These are phyloP conservation scores for Tagetes patula DNA, from an alignment of 129 eudicot species.

Conservation along the genomic window DNA sequence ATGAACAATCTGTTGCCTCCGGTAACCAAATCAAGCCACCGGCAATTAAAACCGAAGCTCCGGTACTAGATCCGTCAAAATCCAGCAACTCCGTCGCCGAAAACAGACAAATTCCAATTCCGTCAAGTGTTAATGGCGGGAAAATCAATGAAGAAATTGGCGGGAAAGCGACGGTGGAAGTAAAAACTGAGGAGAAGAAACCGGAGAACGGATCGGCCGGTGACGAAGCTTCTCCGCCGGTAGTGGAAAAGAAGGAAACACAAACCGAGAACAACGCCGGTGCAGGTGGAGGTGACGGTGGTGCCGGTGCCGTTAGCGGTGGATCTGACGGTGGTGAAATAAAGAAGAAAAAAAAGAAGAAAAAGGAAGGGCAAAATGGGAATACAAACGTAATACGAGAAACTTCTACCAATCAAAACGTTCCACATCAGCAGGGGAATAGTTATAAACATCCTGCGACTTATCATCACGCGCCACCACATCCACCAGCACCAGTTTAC, in stretches of 20 bases:
- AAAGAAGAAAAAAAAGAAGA: background rate
- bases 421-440: constrained; percentile 43
- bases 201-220: constrained; percentile 37
- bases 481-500: constrained; percentile 38
- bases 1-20: constrained; percentile 1
- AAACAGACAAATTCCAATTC: background rate
- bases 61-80: constrained; percentile 17
- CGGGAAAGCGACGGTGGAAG: constrained; percentile 25
- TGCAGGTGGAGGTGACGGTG: constrained; percentile 12
- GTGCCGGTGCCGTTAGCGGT: constrained; percentile 19
- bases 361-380: constrained; percentile 30
- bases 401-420: constrained; percentile 28
- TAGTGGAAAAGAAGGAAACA: constrained; percentile 25
- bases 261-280: constrained; percentile 6
- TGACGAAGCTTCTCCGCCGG: constrained; percentile 22
- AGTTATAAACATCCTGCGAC: constrained; percentile 33
- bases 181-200: constrained; percentile 43
- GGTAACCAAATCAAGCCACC: constrained; percentile 24
- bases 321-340: constrained; percentile 3
- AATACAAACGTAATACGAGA: background rate
- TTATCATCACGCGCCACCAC: constrained; percentile 44
- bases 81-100: background rate
- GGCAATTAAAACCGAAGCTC: background rate
- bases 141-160: constrained; percentile 7
- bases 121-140: background rate